Percentiles rank a stretch among this genome's conserved stretches.
Evolutionary conservation across 176 grass and related monocot genomes (phyloP).

Genomic region (Raddia distichophylla): DNA sequence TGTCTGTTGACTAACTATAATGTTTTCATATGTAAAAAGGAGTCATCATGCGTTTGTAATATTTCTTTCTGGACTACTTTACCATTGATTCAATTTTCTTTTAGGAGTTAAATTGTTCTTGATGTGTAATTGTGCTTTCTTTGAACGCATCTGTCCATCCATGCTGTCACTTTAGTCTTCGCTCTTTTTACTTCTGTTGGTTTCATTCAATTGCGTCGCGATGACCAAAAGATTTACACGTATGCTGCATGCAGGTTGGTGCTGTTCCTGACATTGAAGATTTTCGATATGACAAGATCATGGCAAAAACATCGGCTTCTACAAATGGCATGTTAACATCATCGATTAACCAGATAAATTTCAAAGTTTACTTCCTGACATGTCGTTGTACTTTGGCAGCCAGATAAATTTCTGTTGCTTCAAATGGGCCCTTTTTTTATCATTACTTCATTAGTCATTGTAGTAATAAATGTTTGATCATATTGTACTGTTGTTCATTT

Average conservation of each 20-base stretch:
- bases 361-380: not conserved
- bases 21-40: not conserved
- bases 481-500: not conserved
- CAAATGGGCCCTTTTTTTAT: not conserved
- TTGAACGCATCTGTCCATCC: constrained; percentile 1
- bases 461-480: not conserved
- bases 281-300: constrained; percentile 65
- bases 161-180: constrained; percentile 6
- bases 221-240: not conserved
- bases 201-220: not conserved
- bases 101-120: not conserved
- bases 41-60: not conserved
- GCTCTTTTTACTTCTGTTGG: not conserved
- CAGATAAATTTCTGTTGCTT: constrained; percentile 19
- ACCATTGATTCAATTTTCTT: constrained; percentile 19
- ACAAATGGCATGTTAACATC: constrained; percentile 40
- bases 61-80: not conserved
- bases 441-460: constrained; percentile 9
- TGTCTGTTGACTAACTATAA: constrained; percentile 26
- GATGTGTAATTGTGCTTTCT: constrained; percentile 14
- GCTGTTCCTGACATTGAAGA: constrained; percentile 82
- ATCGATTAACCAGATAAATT: constrained; percentile 38
- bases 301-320: constrained; percentile 25
- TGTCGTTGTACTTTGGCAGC: not conserved
- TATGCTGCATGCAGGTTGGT: constrained; percentile 55